Evolutionary conservation across 1,139 yeast genomes (phyloP).

Genomic region (Debaryomyces coudertii): DNA sequence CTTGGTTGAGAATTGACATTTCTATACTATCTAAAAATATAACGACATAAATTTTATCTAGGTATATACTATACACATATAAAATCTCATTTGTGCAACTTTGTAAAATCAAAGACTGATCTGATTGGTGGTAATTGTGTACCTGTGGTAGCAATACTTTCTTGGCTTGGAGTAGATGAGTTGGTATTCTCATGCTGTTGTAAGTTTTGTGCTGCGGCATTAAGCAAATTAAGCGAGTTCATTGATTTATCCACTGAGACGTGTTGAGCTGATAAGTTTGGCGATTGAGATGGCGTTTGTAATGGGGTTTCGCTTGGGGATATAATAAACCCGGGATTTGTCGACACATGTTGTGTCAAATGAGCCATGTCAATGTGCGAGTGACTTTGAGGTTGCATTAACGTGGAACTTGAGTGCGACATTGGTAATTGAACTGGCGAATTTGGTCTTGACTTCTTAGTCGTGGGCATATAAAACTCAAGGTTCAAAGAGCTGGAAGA

Average conservation of each 20-base stretch:
- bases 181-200: conserved; percentile 16
- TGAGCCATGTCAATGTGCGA: conserved; percentile 2
- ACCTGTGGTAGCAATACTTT: conserved; percentile 44
- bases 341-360: background rate
- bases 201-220: conserved; percentile 28
- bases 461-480: conserved; percentile 30
- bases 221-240: conserved; percentile 21
- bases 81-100: conserved; percentile 14
- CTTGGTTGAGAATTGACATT: too few species aligned
- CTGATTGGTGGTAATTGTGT: conserved; percentile 50
- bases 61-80: background rate
- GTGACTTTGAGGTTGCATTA: background rate
- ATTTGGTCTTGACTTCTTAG: conserved; percentile 46
- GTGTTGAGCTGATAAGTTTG: conserved; percentile 36
- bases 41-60: background rate
- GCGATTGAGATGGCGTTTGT: conserved; percentile 50
- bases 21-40: too few species aligned
- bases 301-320: conserved; percentile 45
- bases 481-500: conserved; percentile 32
- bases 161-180: conserved; percentile 13
- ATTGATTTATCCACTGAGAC: conserved; percentile 10
- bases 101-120: conserved; percentile 39
- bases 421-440: conserved; percentile 33
- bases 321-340: conserved; percentile 20
- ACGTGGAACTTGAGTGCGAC: conserved; percentile 12